Evolutionary conservation across 208 protist species (phyloP).

Genomic region (Leishmania braziliensis): DNA sequence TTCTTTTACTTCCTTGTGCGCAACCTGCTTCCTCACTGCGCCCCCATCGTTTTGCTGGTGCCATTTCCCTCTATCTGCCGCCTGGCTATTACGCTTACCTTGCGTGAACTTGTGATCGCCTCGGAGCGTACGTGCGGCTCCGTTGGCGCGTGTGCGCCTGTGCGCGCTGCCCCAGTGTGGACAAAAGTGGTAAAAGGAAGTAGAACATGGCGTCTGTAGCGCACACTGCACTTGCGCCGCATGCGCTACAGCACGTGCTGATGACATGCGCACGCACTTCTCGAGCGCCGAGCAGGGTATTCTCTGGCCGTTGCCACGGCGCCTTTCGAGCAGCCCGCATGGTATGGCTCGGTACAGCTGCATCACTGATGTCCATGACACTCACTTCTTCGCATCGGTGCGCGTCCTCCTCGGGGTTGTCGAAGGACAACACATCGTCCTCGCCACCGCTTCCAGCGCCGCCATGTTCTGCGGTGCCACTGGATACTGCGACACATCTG

Average conservation of each 20-base stretch:
- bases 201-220: background rate
- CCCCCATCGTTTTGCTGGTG: background rate
- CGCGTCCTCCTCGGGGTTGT: background rate
- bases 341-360: background rate
- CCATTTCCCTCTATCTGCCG: background rate
- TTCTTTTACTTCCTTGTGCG: background rate
- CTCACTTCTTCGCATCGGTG: slow-evolving; percentile 1
- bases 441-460: background rate
- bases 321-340: background rate
- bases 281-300: background rate
- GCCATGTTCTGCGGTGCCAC: background rate
- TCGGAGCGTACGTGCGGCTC: too few relatives aligned
- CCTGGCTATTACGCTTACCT: background rate
- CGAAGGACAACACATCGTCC: background rate
- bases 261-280: background rate
- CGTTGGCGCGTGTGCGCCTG: background rate
- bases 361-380: background rate
- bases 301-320: background rate
- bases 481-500: background rate
- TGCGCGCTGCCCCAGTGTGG: background rate
- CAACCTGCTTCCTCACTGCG: background rate
- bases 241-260: background rate
- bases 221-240: background rate
- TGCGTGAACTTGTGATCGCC: background rate
- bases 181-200: background rate